Evolutionary conservation across 2,329 filamentous ascomycete species (phyloP), one percentile per base, ranked within the genome.

Genomic region (Hypoxylon sp.): DNA sequence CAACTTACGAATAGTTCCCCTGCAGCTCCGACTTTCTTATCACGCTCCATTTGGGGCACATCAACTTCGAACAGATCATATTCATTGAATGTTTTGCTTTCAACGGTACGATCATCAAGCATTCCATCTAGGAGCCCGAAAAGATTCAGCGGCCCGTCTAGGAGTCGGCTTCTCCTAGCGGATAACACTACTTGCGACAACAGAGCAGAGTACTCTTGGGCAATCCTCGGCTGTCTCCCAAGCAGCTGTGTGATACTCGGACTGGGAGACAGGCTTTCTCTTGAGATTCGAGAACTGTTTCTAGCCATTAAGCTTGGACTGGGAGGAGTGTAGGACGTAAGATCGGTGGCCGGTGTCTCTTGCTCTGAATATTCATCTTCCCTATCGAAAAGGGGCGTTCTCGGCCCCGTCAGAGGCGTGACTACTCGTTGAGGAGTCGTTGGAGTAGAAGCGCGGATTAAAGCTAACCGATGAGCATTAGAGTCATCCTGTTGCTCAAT

Each of bases 31-130:
- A 74, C 61, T 61, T 59, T 70, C 33, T 51, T 64, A 20, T 72
- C 74, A 25, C 76, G 68, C 58, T 73, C 73, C 35, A 72, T 58
- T 55, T 72, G 72, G 3, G 33, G n/a, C 8, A 62, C 49, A 3
- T 7, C 64, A 44, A 22, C 7, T 20, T 64, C 72, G 46, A 72
- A 66, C 30, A 65, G 31, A 7, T 49, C 65, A 64, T 31, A 11
- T 62, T 59, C 44, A 3, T 25, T 62, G 35, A 59, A 64, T 1
- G 13, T 48, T 11, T 30, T 40, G 5, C 3, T 25, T 13, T 49
- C 46, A 46, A 25, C 1, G 7, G 13, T 8, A 42, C 2, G n/a
- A 10, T 20, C 40, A 42, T 14, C 8, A 27, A 61, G 13, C 6
- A 61, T 17, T 6, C 22, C 44, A n/a, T 60, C 30, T 33, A n/a